phyloP scores from a whole-genome alignment of 2,329 filamentous ascomycete species.

The Fusarium miscanthi region DNA sequence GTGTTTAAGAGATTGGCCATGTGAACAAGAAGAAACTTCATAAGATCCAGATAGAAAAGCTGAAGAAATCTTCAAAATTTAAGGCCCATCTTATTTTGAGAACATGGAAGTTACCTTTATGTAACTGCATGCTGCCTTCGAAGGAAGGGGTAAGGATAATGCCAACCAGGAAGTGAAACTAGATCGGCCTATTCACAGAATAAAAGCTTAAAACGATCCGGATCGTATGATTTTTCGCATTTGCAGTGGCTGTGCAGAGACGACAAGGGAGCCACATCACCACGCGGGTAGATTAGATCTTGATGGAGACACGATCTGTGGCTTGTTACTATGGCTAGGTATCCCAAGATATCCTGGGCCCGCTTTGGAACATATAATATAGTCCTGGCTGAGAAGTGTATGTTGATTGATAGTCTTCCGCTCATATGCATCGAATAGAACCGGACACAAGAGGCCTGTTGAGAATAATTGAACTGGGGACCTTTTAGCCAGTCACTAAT shows the following conservation, averaged over 20 bases:
- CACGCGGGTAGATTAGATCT: neutral
- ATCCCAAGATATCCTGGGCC: neutral
- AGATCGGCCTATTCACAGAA: neutral
- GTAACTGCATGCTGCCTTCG: neutral
- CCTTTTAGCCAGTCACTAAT: too few relatives aligned
- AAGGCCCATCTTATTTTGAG: neutral
- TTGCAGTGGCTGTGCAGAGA: neutral
- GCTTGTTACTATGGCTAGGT: neutral
- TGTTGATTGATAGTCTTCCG: neutral
- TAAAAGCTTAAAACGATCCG: too few relatives aligned
- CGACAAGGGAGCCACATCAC: neutral
- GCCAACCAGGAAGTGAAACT: neutral
- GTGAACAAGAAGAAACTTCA: neutral
- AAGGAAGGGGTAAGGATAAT: neutral
- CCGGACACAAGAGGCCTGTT: neutral
- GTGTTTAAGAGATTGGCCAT: neutral
- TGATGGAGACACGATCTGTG: neutral
- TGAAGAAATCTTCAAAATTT: too few relatives aligned
- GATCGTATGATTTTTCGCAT: neutral
- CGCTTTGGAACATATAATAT: neutral
- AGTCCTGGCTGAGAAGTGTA: accelerated
- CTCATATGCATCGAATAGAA: accelerated
- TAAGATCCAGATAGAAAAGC: too few relatives aligned
- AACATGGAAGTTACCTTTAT: neutral
- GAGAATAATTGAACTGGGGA: too few relatives aligned